Evolutionary conservation across 1,139 yeast genomes (phyloP).

Genomic region (Geotrichum fermentans): DNA sequence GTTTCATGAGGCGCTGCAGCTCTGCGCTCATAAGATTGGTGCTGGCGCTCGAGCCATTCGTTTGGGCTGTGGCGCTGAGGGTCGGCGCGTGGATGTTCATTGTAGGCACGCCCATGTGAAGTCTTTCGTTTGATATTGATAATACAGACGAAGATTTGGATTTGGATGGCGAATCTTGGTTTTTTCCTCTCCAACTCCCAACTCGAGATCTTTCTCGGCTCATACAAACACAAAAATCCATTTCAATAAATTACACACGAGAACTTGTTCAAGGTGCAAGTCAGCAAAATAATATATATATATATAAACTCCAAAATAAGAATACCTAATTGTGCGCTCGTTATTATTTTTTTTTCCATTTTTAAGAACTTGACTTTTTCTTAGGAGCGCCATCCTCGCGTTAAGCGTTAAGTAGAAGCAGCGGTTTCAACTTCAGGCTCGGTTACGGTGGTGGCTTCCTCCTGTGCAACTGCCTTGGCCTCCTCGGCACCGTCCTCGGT

Average conservation of each 20-base stretch:
- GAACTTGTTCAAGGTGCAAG: too few relatives aligned
- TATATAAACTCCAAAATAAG: too few relatives aligned
- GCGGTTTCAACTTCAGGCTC: too few relatives aligned
- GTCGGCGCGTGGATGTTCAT: slow-evolving; percentile 16
- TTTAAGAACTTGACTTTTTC: too few relatives aligned
- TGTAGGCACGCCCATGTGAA: not conserved
- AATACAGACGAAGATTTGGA: not conserved
- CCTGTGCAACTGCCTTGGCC: not conserved
- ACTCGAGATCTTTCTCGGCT: too few relatives aligned
- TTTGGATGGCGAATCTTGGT: not conserved
- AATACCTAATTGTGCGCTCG: too few relatives aligned
- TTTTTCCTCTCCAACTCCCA: too few relatives aligned
- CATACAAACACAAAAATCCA: not conserved
- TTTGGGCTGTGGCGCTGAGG: not conserved
- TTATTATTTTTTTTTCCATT: too few relatives aligned
- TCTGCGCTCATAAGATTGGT: not conserved
- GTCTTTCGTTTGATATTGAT: not conserved
- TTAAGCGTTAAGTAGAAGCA: too few relatives aligned
- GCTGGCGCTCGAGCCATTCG: not conserved
- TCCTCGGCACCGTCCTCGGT: not conserved
- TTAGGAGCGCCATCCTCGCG: too few relatives aligned
- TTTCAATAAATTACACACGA: slow-evolving; percentile 1
- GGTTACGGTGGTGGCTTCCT: too few relatives aligned
- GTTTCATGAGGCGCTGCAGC: slow-evolving; percentile 12
- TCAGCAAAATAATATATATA: too few relatives aligned